These are phyloP conservation scores for Chenopodium berlandieri DNA, from an alignment of 148 eudicot species.

Conservation along the genomic window DNA sequence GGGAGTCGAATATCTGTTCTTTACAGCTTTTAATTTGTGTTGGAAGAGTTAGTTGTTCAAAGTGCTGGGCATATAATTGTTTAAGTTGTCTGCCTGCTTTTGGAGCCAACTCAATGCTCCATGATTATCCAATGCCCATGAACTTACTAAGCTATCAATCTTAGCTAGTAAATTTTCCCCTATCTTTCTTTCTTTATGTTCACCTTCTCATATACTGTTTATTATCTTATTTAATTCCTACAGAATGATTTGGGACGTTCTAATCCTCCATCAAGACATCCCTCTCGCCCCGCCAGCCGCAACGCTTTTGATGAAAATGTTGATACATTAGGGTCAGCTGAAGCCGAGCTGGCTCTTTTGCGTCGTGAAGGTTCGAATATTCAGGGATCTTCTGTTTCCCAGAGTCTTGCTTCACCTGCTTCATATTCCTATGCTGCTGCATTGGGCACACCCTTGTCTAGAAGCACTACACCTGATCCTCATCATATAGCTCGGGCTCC, in stretches of 20 bases:
- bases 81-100: neutral
- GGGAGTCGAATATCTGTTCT: neutral
- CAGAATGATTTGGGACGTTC: conserved; percentile 76
- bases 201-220: neutral
- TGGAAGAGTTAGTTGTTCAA: neutral
- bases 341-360: conserved; percentile 66
- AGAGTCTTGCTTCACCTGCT: conserved; percentile 43
- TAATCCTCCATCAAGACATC: conserved; percentile 67
- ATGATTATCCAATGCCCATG: neutral
- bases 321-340: conserved; percentile 48
- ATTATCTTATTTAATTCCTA: conserved; percentile 11
- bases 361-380: conserved; percentile 40
- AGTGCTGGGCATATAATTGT: neutral
- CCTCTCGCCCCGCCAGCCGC: conserved; percentile 92
- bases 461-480: conserved; percentile 95
- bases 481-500: conserved; percentile 80
- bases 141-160: neutral
- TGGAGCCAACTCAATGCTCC: neutral
- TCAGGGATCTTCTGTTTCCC: conserved; percentile 46
- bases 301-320: conserved; percentile 69
- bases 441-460: conserved; percentile 77
- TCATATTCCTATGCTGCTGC: conserved; percentile 92
- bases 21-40: neutral
- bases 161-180: neutral
- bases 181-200: neutral